phyloP scores from a whole-genome alignment of 78 protist genomes.

The slime mould (Dictyostelium discoideum) region DNA sequence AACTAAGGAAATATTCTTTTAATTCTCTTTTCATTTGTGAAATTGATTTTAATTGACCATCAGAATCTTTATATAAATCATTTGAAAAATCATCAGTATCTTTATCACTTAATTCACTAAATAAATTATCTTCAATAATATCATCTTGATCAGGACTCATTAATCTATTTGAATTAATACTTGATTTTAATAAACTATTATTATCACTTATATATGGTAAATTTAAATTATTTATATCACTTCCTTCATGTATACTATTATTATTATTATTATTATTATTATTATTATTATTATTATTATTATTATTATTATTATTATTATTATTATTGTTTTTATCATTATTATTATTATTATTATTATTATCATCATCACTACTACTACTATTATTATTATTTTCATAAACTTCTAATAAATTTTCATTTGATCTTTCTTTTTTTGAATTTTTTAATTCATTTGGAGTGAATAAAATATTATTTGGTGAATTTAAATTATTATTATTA shows the following conservation, averaged over 20 bases:
- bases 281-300: neutral
- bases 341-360: neutral
- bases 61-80: neutral
- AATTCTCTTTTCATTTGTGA: neutral
- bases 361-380: neutral
- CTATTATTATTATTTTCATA: neutral
- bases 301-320: neutral
- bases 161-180: neutral
- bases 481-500: neutral
- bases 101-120: neutral
- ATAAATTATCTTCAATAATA: neutral
- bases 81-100: neutral
- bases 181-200: neutral
- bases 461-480: neutral
- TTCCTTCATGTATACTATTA: neutral
- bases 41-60: slow-evolving; percentile 2
- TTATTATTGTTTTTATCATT: neutral
- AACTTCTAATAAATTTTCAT: slow-evolving; percentile 1
- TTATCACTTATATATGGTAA: neutral
- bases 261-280: neutral
- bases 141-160: neutral
- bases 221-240: neutral
- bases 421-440: neutral
- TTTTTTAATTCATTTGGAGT: neutral
- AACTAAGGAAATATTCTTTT: neutral